These are phyloP conservation scores for Bathelium albidoporum DNA, from an alignment of 495 filamentous ascomycete species.

Conservation along the genomic window DNA sequence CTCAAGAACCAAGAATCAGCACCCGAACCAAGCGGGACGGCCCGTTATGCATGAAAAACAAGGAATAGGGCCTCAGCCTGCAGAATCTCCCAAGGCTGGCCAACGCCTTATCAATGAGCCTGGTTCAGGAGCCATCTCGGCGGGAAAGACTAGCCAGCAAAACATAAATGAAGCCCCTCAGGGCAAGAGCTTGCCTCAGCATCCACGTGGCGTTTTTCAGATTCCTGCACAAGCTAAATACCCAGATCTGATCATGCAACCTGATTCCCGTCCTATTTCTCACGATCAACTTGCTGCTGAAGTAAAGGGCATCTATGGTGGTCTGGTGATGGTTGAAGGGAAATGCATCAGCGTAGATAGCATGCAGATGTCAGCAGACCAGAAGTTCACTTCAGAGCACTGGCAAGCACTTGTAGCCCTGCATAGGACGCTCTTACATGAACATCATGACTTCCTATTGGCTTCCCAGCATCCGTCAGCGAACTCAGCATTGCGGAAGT, in stretches of 20 bases:
- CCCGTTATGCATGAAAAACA: background rate
- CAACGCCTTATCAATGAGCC: background rate
- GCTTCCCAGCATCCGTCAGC: slow-evolving; percentile 67
- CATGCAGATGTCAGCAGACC: slow-evolving; percentile 26
- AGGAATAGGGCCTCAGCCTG: background rate
- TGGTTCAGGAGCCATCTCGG: background rate
- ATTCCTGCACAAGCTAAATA: slow-evolving; percentile 6
- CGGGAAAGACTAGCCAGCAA: background rate
- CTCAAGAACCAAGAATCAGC: background rate
- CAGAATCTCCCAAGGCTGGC: background rate
- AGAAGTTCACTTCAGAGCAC: slow-evolving; percentile 45
- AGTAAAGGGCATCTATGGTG: slow-evolving; percentile 64
- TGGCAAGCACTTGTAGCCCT: slow-evolving; percentile 66
- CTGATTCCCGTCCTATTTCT: slow-evolving; percentile 58
- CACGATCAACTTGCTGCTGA: slow-evolving; percentile 62
- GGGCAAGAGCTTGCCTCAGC: background rate
- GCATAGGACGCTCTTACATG: slow-evolving; percentile 62
- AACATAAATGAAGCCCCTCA: background rate
- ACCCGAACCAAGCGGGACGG: background rate
- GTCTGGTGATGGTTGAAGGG: slow-evolving; percentile 66
- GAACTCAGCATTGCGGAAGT: slow-evolving; percentile 41
- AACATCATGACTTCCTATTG: slow-evolving; percentile 75
- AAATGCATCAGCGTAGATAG: slow-evolving; percentile 67
- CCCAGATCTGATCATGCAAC: slow-evolving; percentile 33
- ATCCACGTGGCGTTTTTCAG: background rate